Base-by-base conservation (phyloP, 352 stramenopile species). In the Pythium brassicae region DNA sequence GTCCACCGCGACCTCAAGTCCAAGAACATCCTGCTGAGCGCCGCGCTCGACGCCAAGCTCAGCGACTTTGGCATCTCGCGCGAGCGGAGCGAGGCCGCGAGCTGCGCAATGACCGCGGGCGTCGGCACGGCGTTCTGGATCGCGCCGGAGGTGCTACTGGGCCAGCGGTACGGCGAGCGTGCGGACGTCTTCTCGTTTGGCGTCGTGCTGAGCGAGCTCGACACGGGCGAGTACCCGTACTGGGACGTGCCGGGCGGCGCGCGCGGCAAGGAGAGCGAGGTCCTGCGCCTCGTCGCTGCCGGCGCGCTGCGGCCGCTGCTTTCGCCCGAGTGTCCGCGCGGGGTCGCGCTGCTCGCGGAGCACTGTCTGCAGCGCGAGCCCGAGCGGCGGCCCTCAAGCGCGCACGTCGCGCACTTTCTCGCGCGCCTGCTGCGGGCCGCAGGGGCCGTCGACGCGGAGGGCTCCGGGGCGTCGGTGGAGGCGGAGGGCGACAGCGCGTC, bases 91-190 rank as follows among this genome's bases (percentile, higher is more conserved):
- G 63, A 67, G n/a, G 76, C 83, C 35, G 74, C 80, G 55, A 85
- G 72, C 4, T 67, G 82, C 66, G n/a, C n/a, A n/a, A 87, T 89
- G 74, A 89, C 78, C 5, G 70, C 74, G 3, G 78, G 76, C 7
- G 83, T 89, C 53, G 79, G 79, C 1, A 87, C 79, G 50, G 76
- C 63, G 55, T 86, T 86, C 61, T 89, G 79, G 79, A 87, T 87
- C 63, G 79, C 79, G 3, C 79, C 79, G 0, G 76, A 89, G 51
- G 75, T 89, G 52, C 48, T 89, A 26, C 44, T 86, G 14, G 79
- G 79, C 32, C 71, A 75, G 52, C 55, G 76, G 50, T 86, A 86
- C 45, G 71, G 81, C 61, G 75, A 86, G 53, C 65, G 68, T 43
- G 72, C 72, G 11, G 75, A 86, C 22, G 77, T 86, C 49, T 86